Percentiles rank a stretch among this genome's conserved stretches.
Conservation (phyloP, 495 filamentous ascomycete species). For the Penicillium simplicissimum region DNA sequence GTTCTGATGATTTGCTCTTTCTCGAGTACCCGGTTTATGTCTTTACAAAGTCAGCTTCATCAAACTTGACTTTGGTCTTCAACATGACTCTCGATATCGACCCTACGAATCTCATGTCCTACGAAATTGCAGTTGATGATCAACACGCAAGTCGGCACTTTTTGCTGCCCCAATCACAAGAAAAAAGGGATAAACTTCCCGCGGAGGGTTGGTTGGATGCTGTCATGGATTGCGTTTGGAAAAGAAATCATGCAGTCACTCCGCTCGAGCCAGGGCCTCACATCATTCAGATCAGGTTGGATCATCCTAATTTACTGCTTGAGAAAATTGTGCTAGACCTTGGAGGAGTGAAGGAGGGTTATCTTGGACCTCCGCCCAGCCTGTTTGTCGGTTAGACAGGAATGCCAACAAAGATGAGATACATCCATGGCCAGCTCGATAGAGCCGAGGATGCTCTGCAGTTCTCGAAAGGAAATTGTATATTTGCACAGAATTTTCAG, state of each 20-base stretch:
- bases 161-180: neutral
- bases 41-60: constrained; percentile 50
- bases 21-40: constrained; percentile 67
- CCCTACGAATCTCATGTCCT: constrained; percentile 58
- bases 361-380: constrained; percentile 61
- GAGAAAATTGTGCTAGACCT: constrained; percentile 69
- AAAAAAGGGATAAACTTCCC: constrained; percentile 11
- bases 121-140: constrained; percentile 57
- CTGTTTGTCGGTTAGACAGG: neutral
- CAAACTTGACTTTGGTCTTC: constrained; percentile 61
- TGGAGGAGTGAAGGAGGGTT: constrained; percentile 64
- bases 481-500: neutral
- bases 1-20: neutral
- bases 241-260: constrained; percentile 20
- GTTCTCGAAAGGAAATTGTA: neutral
- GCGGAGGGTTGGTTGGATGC: constrained; percentile 57
- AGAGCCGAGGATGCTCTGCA: neutral
- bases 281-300: constrained; percentile 47
- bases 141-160: neutral
- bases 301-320: constrained; percentile 61
- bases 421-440: no score
- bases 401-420: neutral
- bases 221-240: constrained; percentile 62
- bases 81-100: constrained; percentile 62
- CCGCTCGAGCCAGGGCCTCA: constrained; percentile 7